These are phyloP conservation scores for Entamoeba histolytica DNA, from an alignment of 208 protist species.

Conservation along the genomic window DNA sequence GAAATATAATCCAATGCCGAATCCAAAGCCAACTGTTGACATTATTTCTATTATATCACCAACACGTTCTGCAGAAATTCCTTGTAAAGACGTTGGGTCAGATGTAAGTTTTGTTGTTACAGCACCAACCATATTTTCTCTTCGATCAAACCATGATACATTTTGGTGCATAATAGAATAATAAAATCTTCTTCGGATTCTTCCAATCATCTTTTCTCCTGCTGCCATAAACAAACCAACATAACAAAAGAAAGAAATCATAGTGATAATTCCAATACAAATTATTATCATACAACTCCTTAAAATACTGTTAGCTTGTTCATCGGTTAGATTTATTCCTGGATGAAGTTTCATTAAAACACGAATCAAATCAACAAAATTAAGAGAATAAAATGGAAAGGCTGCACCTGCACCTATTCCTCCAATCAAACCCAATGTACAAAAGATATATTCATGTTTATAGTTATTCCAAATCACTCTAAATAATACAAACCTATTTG, in stretches of 20 bases:
- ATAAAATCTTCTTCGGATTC: not conserved
- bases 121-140: not conserved
- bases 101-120: not conserved
- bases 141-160: not conserved
- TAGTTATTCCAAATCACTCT: not conserved
- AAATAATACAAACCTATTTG: not conserved
- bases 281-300: too few relatives aligned
- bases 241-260: not conserved
- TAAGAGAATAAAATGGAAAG: not conserved
- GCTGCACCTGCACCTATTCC: not conserved
- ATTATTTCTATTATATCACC: not conserved
- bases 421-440: not conserved
- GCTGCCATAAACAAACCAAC: not conserved
- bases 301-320: not conserved
- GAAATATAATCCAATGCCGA: not conserved
- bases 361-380: not conserved
- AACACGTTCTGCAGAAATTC: not conserved
- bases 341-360: not conserved
- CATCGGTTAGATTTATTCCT: not conserved
- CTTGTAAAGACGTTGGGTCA: not conserved
- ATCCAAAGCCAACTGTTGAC: not conserved
- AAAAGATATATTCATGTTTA: not conserved
- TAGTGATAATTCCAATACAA: not conserved
- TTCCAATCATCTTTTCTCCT: not conserved
- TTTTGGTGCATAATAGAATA: not conserved